A percentile compares a stretch with the other conserved stretches of the same genome.
Evolutionary conservation across 2,329 filamentous ascomycete genomes (phyloP).

Genomic region (Cladosporium sp.): DNA sequence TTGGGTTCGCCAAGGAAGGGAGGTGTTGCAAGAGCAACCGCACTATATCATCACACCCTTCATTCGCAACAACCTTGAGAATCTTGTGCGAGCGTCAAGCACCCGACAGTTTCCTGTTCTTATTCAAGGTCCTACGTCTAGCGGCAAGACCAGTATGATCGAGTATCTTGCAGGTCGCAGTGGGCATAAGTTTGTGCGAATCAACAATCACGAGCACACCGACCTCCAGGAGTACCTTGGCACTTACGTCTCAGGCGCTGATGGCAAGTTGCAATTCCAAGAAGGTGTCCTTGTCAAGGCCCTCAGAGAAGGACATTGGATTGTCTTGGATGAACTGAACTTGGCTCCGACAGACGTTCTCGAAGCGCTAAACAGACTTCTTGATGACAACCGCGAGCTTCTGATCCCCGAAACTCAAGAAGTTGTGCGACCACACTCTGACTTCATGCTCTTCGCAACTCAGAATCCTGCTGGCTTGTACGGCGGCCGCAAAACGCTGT

Average conservation of each 20-base stretch:
- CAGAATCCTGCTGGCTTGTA: slow-evolving; percentile 96
- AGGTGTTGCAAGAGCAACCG: slow-evolving; percentile 61
- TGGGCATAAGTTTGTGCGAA: slow-evolving; percentile 93
- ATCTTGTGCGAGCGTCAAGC: slow-evolving; percentile 86
- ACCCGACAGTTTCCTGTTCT: slow-evolving; percentile 88
- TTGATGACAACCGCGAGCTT: slow-evolving; percentile 94
- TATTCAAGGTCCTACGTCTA: slow-evolving; percentile 92
- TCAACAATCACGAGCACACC: slow-evolving; percentile 99
- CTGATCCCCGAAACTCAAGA: slow-evolving; percentile 96
- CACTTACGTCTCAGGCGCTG: slow-evolving; percentile 78
- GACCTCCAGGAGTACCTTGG: slow-evolving; percentile 97
- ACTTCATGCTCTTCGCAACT: slow-evolving; percentile 97
- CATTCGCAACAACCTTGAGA: slow-evolving; percentile 88
- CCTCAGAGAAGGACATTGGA: slow-evolving; percentile 90
- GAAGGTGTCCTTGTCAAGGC: slow-evolving; percentile 92
- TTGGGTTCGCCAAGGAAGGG: slow-evolving; percentile 74
- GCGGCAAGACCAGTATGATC: slow-evolving; percentile 99
- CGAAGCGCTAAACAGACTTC: slow-evolving; percentile 86
- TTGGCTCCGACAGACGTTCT: slow-evolving; percentile 94
- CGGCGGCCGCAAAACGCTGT: slow-evolving; percentile 86
- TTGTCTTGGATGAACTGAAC: slow-evolving; percentile 95
- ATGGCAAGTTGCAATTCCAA: slow-evolving; percentile 83
- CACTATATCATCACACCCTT: slow-evolving; percentile 98
- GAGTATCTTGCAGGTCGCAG: slow-evolving; percentile 96
- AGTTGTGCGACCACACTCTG: slow-evolving; percentile 80